Conservation (phyloP, 371 early-diverging fungal species). For the Mucor ambiguus region DNA sequence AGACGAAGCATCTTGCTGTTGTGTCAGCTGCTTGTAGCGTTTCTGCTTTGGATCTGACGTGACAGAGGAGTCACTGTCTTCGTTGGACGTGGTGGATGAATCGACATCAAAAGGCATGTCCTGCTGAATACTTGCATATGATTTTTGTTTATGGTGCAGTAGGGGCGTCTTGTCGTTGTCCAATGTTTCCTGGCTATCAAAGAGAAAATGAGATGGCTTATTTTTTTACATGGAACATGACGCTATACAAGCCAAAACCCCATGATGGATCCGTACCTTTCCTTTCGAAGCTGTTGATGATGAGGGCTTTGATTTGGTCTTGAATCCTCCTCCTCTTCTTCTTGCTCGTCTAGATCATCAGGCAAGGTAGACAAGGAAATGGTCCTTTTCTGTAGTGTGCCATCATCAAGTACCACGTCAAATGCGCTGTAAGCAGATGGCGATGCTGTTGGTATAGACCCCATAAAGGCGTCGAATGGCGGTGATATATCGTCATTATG, state of each 20-base stretch:
- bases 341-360: not conserved
- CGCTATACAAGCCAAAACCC: not conserved
- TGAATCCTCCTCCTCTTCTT: constrained; percentile 2
- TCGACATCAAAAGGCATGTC: not conserved
- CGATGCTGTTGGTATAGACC: constrained; percentile 19
- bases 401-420: constrained; percentile 40
- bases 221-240: not conserved
- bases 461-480: constrained; percentile 8
- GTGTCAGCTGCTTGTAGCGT: constrained; percentile 1
- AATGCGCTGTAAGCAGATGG: constrained; percentile 28
- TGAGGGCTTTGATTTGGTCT: not conserved
- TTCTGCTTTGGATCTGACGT: not conserved
- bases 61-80: constrained; percentile 14
- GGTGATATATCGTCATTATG: constrained; percentile 4
- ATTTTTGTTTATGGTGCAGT: constrained; percentile 17
- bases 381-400: constrained; percentile 34
- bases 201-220: not conserved
- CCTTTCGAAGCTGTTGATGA: not conserved
- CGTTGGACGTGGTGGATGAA: constrained; percentile 18
- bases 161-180: constrained; percentile 15
- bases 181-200: constrained; percentile 15
- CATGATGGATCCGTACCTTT: not conserved
- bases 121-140: constrained; percentile 21
- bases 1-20: not conserved
- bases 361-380: constrained; percentile 37